These are phyloP conservation scores for Pleurotus ostreatus DNA, from an alignment of 768 basidiomycete species.

Conservation along the genomic window DNA sequence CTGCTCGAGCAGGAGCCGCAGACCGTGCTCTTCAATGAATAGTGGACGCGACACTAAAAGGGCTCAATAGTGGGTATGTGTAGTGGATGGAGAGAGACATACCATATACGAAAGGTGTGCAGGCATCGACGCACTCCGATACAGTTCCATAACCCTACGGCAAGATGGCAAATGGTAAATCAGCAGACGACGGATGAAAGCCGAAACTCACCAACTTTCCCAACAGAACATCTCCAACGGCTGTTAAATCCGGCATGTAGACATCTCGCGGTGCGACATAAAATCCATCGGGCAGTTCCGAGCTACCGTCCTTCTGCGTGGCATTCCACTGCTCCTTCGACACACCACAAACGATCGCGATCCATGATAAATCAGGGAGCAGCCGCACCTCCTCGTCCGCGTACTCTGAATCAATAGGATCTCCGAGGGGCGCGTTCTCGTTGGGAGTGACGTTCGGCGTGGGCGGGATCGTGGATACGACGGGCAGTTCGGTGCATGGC, in stretches of 20 bases:
- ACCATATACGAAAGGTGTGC: slow-evolving; percentile 80
- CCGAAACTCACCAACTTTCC: slow-evolving; percentile 64
- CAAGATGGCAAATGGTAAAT: slow-evolving; percentile 1
- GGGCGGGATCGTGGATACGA: slow-evolving; percentile 29
- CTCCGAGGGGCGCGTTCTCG: background rate
- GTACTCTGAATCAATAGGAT: slow-evolving; percentile 9
- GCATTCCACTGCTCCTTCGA: slow-evolving; percentile 51
- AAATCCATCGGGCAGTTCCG: slow-evolving; percentile 60
- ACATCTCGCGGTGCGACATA: slow-evolving; percentile 74
- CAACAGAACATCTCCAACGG: slow-evolving; percentile 67
- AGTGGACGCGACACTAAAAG: slow-evolving; percentile 66
- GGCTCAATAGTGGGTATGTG: background rate
- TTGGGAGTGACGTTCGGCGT: slow-evolving; percentile 20
- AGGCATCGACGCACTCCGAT: slow-evolving; percentile 72
- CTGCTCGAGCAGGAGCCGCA: slow-evolving; percentile 56
- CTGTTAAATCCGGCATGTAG: slow-evolving; percentile 81
- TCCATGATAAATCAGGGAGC: slow-evolving; percentile 69
- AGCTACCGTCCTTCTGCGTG: slow-evolving; percentile 24
- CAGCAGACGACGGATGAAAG: background rate
- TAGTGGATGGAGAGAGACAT: slow-evolving; percentile 13
- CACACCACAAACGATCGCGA: slow-evolving; percentile 76
- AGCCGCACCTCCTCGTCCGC: slow-evolving; percentile 33
- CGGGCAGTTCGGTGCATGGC: slow-evolving; percentile 11
- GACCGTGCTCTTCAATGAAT: slow-evolving; percentile 78
- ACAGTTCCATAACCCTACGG: slow-evolving; percentile 76